Evolutionary conservation across 768 basidiomycete species (phyloP).

Genomic region (Coprinopsis strossmayeri): DNA sequence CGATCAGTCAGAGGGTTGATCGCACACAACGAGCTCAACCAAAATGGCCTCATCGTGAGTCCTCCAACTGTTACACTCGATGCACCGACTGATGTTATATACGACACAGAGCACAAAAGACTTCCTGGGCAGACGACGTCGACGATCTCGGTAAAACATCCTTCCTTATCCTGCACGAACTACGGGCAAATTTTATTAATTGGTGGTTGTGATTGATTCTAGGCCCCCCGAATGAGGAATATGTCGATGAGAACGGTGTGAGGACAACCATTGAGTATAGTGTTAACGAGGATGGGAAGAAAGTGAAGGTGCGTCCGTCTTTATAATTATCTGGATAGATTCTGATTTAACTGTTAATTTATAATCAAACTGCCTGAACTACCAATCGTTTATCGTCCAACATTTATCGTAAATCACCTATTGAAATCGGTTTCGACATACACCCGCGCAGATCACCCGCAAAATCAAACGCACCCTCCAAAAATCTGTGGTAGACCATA

Average conservation of each 20-base stretch:
- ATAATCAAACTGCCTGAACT: too few species aligned
- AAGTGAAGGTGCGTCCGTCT: conserved; percentile 66
- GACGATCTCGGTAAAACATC: conserved; percentile 57
- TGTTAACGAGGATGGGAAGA: conserved; percentile 89
- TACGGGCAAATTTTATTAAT: neutral
- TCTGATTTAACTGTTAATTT: neutral
- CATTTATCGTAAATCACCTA: too few species aligned
- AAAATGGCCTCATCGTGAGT: conserved; percentile 30
- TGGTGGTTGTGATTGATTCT: too few species aligned
- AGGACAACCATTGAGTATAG: conserved; percentile 78
- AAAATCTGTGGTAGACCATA: conserved; percentile 89
- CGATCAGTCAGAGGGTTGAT: neutral
- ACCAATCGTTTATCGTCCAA: too few species aligned
- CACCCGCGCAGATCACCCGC: conserved; percentile 65
- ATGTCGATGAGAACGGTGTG: conserved; percentile 80
- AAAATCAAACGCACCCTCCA: conserved; percentile 82
- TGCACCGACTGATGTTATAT: conserved; percentile 1
- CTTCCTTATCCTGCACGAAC: conserved; percentile 1
- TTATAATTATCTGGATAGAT: neutral
- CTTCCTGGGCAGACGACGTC: conserved; percentile 86
- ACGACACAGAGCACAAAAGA: conserved; percentile 44
- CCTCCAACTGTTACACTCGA: neutral
- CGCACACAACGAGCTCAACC: conserved; percentile 7
- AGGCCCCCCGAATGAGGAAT: conserved; percentile 48
- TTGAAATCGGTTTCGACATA: too few species aligned